A percentile compares a stretch with the other conserved stretches of the same genome.
Evolutionary conservation across 495 filamentous ascomycete species (phyloP).

Genomic region (Hyaloscypha hepaticicola): DNA sequence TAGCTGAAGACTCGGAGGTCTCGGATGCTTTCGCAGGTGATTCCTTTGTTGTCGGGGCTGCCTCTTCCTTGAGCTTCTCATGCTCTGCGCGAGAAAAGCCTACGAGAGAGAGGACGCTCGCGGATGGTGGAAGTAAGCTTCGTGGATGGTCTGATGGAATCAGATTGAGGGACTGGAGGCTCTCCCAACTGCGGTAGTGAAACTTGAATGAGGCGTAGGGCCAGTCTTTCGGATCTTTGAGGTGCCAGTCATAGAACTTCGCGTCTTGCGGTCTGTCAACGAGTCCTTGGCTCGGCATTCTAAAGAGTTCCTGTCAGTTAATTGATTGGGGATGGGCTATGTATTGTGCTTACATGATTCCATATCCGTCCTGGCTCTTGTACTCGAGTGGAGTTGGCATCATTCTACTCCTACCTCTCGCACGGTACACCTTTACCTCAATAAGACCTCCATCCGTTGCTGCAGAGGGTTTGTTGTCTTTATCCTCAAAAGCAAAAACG

Average conservation of each 20-base stretch:
- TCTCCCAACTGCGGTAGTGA: constrained; percentile 46
- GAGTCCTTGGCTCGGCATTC: constrained; percentile 44
- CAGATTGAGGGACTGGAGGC: constrained; percentile 26
- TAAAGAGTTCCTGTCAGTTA: constrained; percentile 23
- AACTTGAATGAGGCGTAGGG: constrained; percentile 49
- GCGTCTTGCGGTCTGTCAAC: constrained; percentile 47
- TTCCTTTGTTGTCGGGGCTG: background rate
- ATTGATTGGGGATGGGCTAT: constrained; percentile 12
- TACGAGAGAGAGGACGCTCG: constrained; percentile 15
- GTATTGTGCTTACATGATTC: constrained; percentile 42
- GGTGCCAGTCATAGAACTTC: constrained; percentile 44
- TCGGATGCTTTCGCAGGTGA: background rate
- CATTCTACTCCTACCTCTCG: constrained; percentile 37
- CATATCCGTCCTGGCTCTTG: constrained; percentile 35
- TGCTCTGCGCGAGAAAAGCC: constrained; percentile 13
- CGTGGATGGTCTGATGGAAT: background rate
- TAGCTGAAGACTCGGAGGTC: constrained; percentile 5
- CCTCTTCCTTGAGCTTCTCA: constrained; percentile 2
- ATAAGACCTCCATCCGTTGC: constrained; percentile 53
- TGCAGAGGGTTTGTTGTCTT: constrained; percentile 24
- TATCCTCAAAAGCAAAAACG: constrained; percentile 20
- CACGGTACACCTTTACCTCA: constrained; percentile 50
- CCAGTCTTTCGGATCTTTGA: constrained; percentile 46
- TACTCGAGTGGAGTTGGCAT: constrained; percentile 38
- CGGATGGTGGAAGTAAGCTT: constrained; percentile 11